Base-by-base conservation (phyloP, 164 flowering plant genomes). In the Santalum album region DNA sequence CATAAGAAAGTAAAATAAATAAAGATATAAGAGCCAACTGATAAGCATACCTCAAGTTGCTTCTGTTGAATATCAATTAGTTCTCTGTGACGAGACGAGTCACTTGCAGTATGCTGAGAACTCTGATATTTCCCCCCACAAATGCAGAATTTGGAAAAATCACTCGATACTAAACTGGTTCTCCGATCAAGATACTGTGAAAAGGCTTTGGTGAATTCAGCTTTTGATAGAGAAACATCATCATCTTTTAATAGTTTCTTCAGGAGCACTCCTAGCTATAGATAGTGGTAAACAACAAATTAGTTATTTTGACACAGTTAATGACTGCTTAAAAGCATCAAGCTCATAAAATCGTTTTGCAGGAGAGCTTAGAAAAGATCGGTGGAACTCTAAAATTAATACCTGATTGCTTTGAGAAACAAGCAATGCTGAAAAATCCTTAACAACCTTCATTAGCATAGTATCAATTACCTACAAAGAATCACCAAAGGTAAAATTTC, bases 381-480 rank as follows among this genome's bases (percentile, higher is more conserved):
- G 25, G 9, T 11, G 27, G 20, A 21, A 14, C 15, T 12, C 25
- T 12, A 35, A 60, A n/a, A 29, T 14, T 16, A 12, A 16, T 70
- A 84, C 96, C 96, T 87, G 87, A 59, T 70, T 74, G 44, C 86
- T 73, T 48, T 80, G 83, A 54, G 82, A 81, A 59, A 68, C 70
- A 58, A 87, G 74, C 46, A 71, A 25, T 25, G 67, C 75, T n/a
- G 77, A 81, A 59, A 87, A 76, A 64, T 83, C 80, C 58, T 78
- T 72, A 44, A 78, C 79, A 22, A 79, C 83, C 65, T 83, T 83
- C 56, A 67, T 65, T 32, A 85, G 67, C 49, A 87, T 70, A 32
- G 71, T 50, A 64, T 87, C 86, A 39, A 87, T 70, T 35, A 79
- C 75, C 96, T 87, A 51, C 68, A 75, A 36, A n/a, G n/a, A n/a